Evolutionary conservation across 352 stramenopile species (phyloP).

Genomic region (Pythium monospermum): DNA sequence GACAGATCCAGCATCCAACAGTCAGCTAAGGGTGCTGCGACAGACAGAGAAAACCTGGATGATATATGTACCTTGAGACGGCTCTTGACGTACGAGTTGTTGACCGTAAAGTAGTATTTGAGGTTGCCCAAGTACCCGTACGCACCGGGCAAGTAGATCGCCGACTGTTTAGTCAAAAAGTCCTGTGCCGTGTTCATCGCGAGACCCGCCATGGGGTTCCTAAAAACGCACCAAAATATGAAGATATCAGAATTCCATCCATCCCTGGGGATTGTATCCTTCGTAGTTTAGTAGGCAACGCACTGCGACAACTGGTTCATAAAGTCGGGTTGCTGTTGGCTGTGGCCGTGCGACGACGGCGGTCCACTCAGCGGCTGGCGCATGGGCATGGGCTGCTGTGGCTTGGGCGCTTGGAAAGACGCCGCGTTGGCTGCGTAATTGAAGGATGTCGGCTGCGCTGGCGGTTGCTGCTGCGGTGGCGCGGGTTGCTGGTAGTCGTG

Average conservation of each 20-base stretch:
- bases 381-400: background rate
- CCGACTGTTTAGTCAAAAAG: constrained; percentile 78
- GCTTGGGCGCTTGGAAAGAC: constrained; percentile 11
- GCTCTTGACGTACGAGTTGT: constrained; percentile 88
- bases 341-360: background rate
- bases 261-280: no score
- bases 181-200: constrained; percentile 83
- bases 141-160: constrained; percentile 72
- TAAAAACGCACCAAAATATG: constrained; percentile 16
- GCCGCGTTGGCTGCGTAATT: constrained; percentile 4
- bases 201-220: constrained; percentile 81
- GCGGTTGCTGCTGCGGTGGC: no score
- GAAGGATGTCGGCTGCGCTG: constrained; percentile 15
- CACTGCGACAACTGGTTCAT: constrained; percentile 76
- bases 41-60: background rate
- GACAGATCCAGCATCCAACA: background rate
- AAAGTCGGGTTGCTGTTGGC: constrained; percentile 47
- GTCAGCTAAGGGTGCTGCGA: background rate
- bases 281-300: no score
- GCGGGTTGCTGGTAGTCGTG: constrained; percentile 21
- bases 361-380: constrained; percentile 3
- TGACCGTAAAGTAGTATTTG: constrained; percentile 89
- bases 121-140: constrained; percentile 75
- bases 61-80: constrained; percentile 75
- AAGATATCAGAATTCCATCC: constrained; percentile 1